Conservation (phyloP, 2,329 filamentous ascomycete species). For the Pleurostoma richardsiae region DNA sequence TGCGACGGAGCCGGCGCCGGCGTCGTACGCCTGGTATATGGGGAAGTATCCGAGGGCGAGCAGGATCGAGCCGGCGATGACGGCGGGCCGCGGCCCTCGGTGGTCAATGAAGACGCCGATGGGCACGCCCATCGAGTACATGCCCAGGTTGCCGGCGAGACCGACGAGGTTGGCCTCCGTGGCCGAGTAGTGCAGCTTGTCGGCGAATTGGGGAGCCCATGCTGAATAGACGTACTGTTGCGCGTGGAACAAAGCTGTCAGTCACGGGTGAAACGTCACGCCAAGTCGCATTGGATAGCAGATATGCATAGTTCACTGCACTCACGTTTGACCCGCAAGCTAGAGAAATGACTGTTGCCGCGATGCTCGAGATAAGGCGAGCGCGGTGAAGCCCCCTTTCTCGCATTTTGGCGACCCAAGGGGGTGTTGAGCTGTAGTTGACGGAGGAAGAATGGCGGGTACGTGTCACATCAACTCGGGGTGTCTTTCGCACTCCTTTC, state of each 20-base stretch:
- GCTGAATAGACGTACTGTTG: constrained; percentile 92
- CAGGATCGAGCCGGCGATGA: constrained; percentile 67
- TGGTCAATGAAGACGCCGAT: constrained; percentile 83
- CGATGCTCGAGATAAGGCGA: constrained; percentile 76
- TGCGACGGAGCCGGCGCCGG: constrained; percentile 53
- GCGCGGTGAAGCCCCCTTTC: constrained; percentile 52
- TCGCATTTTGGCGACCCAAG: constrained; percentile 28
- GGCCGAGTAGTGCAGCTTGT: constrained; percentile 79
- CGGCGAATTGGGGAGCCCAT: constrained; percentile 94
- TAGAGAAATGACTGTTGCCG: constrained; percentile 77
- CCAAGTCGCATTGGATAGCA: no score
- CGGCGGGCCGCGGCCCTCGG: constrained; percentile 73
- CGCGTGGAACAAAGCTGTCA: constrained; percentile 1
- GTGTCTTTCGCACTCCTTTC: no score
- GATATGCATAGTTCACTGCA: constrained; percentile 7
- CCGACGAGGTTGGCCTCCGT: constrained; percentile 91
- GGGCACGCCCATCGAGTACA: constrained; percentile 89
- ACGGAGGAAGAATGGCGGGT: no score
- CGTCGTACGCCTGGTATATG: constrained; percentile 72
- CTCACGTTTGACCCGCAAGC: constrained; percentile 90
- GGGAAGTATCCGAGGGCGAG: constrained; percentile 82
- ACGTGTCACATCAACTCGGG: no score
- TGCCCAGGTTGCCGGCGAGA: constrained; percentile 80
- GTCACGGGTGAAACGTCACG: background rate
- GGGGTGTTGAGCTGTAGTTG: no score